Conservation (phyloP, 1,284 basidiomycete genomes). For the Moniliella sp. region DNA sequence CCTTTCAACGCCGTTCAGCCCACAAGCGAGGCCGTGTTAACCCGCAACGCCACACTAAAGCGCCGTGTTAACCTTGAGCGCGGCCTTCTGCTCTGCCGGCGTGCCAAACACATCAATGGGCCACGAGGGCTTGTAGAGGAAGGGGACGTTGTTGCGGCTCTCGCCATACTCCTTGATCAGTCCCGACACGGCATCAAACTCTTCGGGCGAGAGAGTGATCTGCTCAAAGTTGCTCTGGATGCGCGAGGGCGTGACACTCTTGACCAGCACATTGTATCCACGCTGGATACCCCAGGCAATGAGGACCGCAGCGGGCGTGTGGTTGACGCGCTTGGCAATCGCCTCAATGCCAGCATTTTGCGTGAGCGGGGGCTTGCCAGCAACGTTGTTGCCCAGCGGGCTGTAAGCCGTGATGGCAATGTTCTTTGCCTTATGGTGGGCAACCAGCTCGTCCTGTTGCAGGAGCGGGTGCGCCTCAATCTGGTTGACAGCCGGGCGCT, state of each 20-base stretch:
- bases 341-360: constrained; percentile 27
- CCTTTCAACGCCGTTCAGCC: no score
- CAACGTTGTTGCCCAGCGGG: constrained; percentile 24
- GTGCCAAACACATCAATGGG: constrained; percentile 25
- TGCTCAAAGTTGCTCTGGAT: constrained; percentile 34
- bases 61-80: constrained; percentile 11
- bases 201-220: constrained; percentile 27
- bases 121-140: constrained; percentile 15
- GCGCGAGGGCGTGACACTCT: constrained; percentile 30
- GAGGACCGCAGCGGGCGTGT: constrained; percentile 31
- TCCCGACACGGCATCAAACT: constrained; percentile 20
- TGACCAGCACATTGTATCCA: constrained; percentile 35
- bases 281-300: constrained; percentile 35
- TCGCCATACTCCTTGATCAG: constrained; percentile 18
- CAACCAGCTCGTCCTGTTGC: constrained; percentile 25
- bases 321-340: constrained; percentile 30
- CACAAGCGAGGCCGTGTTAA: no score
- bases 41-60: no score
- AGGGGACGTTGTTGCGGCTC: constrained; percentile 26
- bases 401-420: constrained; percentile 35
- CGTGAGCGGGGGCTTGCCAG: constrained; percentile 11
- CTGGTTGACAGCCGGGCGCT: constrained; percentile 59
- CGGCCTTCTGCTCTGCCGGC: constrained; percentile 14
- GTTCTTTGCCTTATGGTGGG: constrained; percentile 16
- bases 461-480: constrained; percentile 54